Base-by-base conservation (phyloP, 371 early-diverging fungal species). In the Mortierella sp. region DNA sequence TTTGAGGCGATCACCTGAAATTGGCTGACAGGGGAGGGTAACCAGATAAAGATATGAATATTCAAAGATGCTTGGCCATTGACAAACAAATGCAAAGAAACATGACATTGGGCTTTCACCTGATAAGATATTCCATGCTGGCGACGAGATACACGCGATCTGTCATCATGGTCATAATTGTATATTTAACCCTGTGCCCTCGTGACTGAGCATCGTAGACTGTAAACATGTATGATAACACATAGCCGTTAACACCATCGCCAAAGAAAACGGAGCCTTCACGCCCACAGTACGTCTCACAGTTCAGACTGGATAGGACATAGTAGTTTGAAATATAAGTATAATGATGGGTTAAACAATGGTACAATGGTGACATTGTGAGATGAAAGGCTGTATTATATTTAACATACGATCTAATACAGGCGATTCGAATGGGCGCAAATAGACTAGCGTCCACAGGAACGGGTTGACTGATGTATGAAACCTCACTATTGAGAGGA, bases 211-310 rank as follows among this genome's bases (percentile, higher is more conserved):
- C 86, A 83, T 93, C 93, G 22, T 86, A 83, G 55, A 93, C 75
- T 62, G 89, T 91, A 82, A 93, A 93, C 87, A 92, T 89, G 70
- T 93, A 93, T 54, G 89, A 88, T 83, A 93, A 86, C 40, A 90
- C 89, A 83, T 91, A 90, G 34, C 92, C 93, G 65, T 90, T 89
- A 61, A 86, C 85, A 63, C 91, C 91, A 70, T 93, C 92, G 28
- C 93, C 93, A 89, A 92, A 92, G 63, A 93, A 76, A 7, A 92
- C 89, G 6, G 93, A 89, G 2, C 93, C 93, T 72, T 93, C 93
- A 58, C 89, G 80, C 12, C 92, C 91, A 59, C 90, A 91, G 66
- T 90, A 91, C 42, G 90, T 90, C 61, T 93, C 93, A 32, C 87
- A 86, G 49, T 90, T 92, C 45, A 93, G 77, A 57, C 92, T 92